Conservation (phyloP, 331 rosid species). For the Dryas integrifolia region DNA sequence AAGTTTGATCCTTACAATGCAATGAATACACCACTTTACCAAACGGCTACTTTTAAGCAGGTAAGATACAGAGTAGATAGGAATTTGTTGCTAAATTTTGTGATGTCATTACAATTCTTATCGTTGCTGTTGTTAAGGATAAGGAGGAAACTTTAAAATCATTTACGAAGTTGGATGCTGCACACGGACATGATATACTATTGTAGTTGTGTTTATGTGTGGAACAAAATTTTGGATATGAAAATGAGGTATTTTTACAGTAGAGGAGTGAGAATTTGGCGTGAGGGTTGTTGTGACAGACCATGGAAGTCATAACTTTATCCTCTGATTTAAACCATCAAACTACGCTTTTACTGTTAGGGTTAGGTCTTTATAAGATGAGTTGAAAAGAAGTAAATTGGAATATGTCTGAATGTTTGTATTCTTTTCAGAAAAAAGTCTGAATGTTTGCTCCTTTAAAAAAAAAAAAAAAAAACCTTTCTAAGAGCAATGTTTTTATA, state of each 20-base stretch:
- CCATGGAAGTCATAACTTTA: not conserved
- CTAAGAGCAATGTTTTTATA: not conserved
- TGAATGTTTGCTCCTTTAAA: not conserved
- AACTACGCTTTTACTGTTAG: not conserved
- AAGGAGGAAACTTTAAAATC: not conserved
- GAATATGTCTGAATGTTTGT: not conserved
- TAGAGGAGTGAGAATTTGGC: not conserved
- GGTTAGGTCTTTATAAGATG: not conserved
- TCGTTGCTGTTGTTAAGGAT: not conserved
- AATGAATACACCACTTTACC: conserved; percentile 76
- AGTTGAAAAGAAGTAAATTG: not conserved
- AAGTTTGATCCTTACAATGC: conserved; percentile 79
- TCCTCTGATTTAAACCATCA: conserved; percentile 2
- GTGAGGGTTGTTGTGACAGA: not conserved
- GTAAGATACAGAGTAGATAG: conserved; percentile 31
- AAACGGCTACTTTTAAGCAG: conserved; percentile 96
- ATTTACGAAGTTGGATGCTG: not conserved
- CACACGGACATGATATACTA: not conserved
- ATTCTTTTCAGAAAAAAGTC: not conserved
- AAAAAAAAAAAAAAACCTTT: not conserved
- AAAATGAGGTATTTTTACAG: not conserved
- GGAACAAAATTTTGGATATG: not conserved
- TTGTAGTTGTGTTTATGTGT: not conserved
- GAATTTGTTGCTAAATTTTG: not conserved
- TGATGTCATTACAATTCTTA: not conserved